A percentile compares a stretch with the other conserved stretches of the same genome.
phyloP scores from a whole-genome alignment of 176 grass and related monocot species.

The Carex myosuroides region DNA sequence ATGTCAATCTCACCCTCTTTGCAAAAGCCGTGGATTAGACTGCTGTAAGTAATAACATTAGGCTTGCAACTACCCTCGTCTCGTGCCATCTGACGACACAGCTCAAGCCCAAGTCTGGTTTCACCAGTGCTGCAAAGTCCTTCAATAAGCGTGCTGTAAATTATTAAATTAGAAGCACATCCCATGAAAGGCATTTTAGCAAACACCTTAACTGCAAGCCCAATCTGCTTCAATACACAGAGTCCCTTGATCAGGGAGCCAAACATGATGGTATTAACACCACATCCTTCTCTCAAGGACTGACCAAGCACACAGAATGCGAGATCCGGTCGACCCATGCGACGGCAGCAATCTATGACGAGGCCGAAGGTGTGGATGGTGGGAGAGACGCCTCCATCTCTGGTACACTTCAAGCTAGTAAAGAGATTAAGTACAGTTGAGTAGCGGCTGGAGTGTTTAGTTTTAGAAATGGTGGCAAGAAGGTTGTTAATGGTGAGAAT shows the following conservation, averaged over 20 bases:
- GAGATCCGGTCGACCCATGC: no score
- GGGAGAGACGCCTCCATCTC: no score
- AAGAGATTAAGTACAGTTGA: background rate
- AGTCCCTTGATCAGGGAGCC: background rate
- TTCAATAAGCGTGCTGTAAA: background rate
- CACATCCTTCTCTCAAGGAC: background rate
- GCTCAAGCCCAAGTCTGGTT: background rate
- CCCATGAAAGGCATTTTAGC: background rate
- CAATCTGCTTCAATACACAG: background rate
- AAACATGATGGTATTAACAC: background rate
- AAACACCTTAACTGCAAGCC: no score
- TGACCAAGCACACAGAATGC: background rate
- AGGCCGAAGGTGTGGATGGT: no score
- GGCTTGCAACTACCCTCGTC: background rate
- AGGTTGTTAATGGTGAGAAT: no score
- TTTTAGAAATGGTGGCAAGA: background rate
- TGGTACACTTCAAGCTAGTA: no score
- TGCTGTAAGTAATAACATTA: background rate
- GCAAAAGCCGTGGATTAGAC: background rate
- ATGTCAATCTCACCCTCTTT: background rate
- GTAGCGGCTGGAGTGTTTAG: background rate
- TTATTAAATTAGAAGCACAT: background rate
- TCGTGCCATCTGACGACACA: background rate
- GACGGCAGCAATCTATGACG: no score
- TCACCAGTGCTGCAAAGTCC: background rate